A percentile compares a stretch with the other conserved stretches of the same genome.
Conservation (phyloP, 2,329 filamentous ascomycete species). For the Botryotinia globosa region DNA sequence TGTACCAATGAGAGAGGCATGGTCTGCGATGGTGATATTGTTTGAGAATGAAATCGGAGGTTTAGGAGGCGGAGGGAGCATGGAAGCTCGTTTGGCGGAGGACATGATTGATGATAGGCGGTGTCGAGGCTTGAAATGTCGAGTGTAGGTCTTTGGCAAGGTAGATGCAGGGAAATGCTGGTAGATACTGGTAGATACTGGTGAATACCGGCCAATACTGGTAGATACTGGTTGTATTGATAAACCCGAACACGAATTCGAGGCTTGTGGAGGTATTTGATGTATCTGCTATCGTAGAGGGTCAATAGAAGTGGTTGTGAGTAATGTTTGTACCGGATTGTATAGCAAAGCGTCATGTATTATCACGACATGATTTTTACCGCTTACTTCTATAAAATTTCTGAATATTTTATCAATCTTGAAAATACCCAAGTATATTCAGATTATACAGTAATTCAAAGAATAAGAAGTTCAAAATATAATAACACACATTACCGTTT, state of each 20-base stretch:
- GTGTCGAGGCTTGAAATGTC: not conserved
- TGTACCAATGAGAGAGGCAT: slow-evolving; percentile 63
- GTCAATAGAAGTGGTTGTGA: slow-evolving; percentile 24
- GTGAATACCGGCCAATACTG: not conserved
- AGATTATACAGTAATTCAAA: not conserved
- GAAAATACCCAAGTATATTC: not conserved
- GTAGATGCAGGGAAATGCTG: not conserved
- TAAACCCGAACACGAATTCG: slow-evolving; percentile 11
- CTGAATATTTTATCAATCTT: not conserved
- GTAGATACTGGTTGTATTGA: not conserved
- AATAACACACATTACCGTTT: not conserved
- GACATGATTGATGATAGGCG: slow-evolving; percentile 32
- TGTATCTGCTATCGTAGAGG: slow-evolving; percentile 14
- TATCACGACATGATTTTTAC: slow-evolving; percentile 27
- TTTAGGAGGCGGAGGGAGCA: slow-evolving; percentile 51
- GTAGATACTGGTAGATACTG: not conserved
- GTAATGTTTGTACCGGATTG: not conserved
- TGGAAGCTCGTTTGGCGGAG: slow-evolving; percentile 46
- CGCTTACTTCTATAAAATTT: slow-evolving; percentile 25
- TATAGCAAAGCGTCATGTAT: slow-evolving; percentile 20
- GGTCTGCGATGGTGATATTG: slow-evolving; percentile 59
- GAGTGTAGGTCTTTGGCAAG: not conserved
- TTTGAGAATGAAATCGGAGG: slow-evolving; percentile 61
- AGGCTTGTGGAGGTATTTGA: not conserved
- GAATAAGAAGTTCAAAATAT: not conserved